Evolutionary conservation across 805 yeast species (phyloP).

Genomic region (Candida jianshihensis): DNA sequence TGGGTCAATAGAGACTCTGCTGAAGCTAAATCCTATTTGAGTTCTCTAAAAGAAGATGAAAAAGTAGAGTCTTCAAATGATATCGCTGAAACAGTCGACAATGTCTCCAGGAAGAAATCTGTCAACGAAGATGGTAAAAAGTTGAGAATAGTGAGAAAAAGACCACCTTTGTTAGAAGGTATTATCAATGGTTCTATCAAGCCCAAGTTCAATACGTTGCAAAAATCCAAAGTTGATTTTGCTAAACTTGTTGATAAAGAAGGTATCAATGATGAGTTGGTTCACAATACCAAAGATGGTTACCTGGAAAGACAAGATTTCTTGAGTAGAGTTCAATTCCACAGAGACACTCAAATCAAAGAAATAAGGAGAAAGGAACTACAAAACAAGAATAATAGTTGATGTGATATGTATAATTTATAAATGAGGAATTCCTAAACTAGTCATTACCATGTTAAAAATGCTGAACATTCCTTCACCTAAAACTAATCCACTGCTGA

Average conservation of each 20-base stretch:
- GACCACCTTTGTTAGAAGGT: constrained; percentile 71
- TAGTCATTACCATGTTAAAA: constrained; percentile 69
- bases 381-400: constrained; percentile 14
- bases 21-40: constrained; percentile 78
- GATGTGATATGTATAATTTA: not conserved
- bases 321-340: constrained; percentile 60
- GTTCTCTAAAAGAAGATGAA: constrained; percentile 37
- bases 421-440: constrained; percentile 57
- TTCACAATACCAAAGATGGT: constrained; percentile 79
- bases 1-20: constrained; percentile 72
- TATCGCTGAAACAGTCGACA: constrained; percentile 3
- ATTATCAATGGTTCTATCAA: constrained; percentile 64
- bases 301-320: constrained; percentile 89
- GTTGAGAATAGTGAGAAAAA: constrained; percentile 52
- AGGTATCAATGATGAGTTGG: constrained; percentile 78
- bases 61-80: constrained; percentile 14
- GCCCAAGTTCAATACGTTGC: constrained; percentile 82
- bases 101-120: constrained; percentile 3
- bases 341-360: constrained; percentile 31
- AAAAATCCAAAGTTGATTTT: constrained; percentile 92
- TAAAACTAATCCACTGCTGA: constrained; percentile 84
- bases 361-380: constrained; percentile 30
- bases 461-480: constrained; percentile 93
- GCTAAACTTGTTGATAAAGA: constrained; percentile 85
- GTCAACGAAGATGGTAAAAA: constrained; percentile 25